Percentiles rank a stretch among this genome's conserved stretches.
Conservation (phyloP, 176 grass and related monocot species). For the Triticum monococcum region DNA sequence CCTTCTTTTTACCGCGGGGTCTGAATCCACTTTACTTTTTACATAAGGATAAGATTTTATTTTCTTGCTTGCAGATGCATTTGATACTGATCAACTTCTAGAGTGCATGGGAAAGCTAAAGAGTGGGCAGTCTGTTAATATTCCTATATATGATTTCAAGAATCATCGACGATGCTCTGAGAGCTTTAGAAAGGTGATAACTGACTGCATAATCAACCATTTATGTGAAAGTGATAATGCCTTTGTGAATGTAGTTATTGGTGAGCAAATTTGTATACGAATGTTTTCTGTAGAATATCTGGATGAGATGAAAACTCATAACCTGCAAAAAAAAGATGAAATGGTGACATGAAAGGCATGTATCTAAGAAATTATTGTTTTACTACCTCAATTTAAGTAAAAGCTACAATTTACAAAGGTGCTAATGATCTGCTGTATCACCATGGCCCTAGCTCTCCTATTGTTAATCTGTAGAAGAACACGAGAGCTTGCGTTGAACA, state of each 20-base stretch:
- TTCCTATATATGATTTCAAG: slow-evolving; percentile 98
- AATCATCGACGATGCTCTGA: slow-evolving; percentile 61
- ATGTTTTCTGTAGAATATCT: background rate
- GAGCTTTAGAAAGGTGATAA: slow-evolving; percentile 56
- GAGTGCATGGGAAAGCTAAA: slow-evolving; percentile 82
- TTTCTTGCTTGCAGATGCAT: slow-evolving; percentile 64
- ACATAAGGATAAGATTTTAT: background rate
- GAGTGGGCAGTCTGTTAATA: slow-evolving; percentile 57
- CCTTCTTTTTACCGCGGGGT: background rate
- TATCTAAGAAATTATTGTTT: background rate
- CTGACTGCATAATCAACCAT: slow-evolving; percentile 3
- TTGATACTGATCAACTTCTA: slow-evolving; percentile 75
- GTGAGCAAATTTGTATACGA: background rate
- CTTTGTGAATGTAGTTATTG: slow-evolving; percentile 4
- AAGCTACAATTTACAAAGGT: background rate
- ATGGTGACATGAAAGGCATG: no score
- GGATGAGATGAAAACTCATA: background rate
- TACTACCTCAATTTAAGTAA: background rate
- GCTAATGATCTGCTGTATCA: background rate
- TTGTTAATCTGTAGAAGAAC: background rate
- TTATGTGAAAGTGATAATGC: background rate
- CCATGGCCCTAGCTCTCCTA: no score
- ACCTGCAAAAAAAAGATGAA: no score
- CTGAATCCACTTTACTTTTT: background rate
- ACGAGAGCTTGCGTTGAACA: background rate